These are phyloP conservation scores for Calonectria multiphialidica DNA, from an alignment of 2,329 filamentous ascomycete species.

Conservation along the genomic window DNA sequence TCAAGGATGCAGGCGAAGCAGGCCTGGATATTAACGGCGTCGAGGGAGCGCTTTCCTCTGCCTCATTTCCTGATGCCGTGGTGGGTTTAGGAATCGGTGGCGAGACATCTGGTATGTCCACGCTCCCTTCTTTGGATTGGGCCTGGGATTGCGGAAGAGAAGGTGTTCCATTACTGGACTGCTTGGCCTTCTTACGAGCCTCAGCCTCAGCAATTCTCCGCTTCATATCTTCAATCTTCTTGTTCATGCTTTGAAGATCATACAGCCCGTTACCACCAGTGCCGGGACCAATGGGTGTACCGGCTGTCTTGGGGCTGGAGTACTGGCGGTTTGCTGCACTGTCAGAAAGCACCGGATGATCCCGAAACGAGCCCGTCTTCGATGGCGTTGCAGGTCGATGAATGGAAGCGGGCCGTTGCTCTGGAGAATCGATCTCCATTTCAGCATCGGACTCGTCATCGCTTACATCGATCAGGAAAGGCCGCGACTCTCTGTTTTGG, in stretches of 20 bases:
- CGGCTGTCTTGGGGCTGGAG: constrained; percentile 54
- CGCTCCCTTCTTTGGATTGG: constrained; percentile 43
- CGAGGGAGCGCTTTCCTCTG: constrained; percentile 16
- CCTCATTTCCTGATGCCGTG: background rate
- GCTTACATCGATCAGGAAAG: constrained; percentile 87
- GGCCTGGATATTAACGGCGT: constrained; percentile 15
- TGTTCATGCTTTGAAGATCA: constrained; percentile 64
- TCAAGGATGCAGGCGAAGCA: constrained; percentile 17
- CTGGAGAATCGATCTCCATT: constrained; percentile 74
- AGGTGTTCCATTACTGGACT: constrained; percentile 47
- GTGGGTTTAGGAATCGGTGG: constrained; percentile 2
- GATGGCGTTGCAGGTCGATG: constrained; percentile 47
- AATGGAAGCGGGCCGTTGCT: constrained; percentile 53
- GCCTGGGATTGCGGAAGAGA: constrained; percentile 41
- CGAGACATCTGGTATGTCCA: constrained; percentile 25
- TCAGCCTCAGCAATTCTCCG: constrained; percentile 69
- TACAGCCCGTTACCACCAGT: constrained; percentile 51
- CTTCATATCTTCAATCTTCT: constrained; percentile 72
- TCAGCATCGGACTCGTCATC: constrained; percentile 77
- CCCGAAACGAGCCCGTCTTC: constrained; percentile 54
- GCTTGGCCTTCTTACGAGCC: constrained; percentile 63
- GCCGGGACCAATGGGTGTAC: constrained; percentile 52
- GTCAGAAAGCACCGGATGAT: constrained; percentile 59
- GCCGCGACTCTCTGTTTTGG: constrained; percentile 68
- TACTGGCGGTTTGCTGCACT: constrained; percentile 53